Evolutionary conservation across 176 grass and related monocot genomes (phyloP).

Genomic region (Aegilops speltoides): DNA sequence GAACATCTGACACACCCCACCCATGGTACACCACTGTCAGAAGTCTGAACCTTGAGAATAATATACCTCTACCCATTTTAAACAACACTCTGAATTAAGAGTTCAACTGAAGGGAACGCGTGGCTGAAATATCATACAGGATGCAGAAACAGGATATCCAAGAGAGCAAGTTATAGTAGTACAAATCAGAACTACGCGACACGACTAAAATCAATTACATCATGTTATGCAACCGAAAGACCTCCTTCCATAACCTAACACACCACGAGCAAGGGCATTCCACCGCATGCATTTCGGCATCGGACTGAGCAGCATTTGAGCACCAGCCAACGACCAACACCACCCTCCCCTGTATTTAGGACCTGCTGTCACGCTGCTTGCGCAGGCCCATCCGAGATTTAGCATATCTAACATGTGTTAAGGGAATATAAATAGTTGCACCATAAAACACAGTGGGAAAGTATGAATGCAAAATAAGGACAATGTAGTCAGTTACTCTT

Average conservation of each 20-base stretch:
- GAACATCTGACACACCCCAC: neutral
- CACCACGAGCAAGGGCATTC: conserved; percentile 6
- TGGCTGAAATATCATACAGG: neutral
- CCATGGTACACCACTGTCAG: neutral
- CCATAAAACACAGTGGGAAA: neutral
- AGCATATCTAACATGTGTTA: conserved; percentile 78
- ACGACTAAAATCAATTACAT: conserved; percentile 11
- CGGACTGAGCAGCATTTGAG: neutral
- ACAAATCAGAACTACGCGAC: neutral
- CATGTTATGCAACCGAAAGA: neutral
- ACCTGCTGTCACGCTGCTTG: conserved; percentile 36
- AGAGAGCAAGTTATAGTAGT: neutral
- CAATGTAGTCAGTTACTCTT: neutral
- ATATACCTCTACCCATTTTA: neutral
- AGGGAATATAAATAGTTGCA: neutral
- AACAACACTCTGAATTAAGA: neutral
- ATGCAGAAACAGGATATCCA: neutral
- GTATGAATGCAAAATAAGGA: neutral
- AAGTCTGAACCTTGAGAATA: neutral
- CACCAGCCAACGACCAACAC: neutral
- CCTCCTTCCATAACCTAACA: conserved; percentile 15
- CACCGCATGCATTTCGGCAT: conserved; percentile 6
- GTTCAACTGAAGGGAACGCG: neutral
- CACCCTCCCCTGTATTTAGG: conserved; percentile 23
- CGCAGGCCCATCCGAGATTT: conserved; percentile 94